Percentiles rank a stretch among this genome's conserved stretches.
Evolutionary conservation across 495 filamentous ascomycete species (phyloP).

Genomic region (Talaromyces nanjingensis): DNA sequence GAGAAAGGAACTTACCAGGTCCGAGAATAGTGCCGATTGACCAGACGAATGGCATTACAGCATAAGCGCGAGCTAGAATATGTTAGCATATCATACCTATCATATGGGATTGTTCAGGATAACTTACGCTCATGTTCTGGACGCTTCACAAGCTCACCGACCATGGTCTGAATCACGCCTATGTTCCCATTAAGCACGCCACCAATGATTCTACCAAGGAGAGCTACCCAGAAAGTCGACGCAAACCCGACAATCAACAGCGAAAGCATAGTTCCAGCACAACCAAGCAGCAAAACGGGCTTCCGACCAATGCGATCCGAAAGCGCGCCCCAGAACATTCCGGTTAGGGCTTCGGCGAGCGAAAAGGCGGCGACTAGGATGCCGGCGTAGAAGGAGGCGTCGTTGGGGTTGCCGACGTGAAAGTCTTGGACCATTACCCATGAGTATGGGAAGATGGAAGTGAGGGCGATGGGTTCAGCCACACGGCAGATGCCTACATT

Average conservation of each 20-base stretch:
- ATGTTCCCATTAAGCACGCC: conserved; percentile 83
- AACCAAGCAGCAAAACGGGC: conserved; percentile 72
- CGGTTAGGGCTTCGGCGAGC: conserved; percentile 70
- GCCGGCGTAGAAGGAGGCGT: conserved; percentile 79
- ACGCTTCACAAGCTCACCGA: conserved; percentile 70
- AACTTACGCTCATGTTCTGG: conserved; percentile 81
- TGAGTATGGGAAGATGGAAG: conserved; percentile 82
- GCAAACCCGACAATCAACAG: conserved; percentile 80
- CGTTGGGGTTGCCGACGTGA: conserved; percentile 54
- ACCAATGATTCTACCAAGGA: conserved; percentile 66
- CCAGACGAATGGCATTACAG: conserved; percentile 86
- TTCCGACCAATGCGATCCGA: conserved; percentile 81
- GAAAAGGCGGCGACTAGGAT: conserved; percentile 81
- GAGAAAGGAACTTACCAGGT: conserved; percentile 36
- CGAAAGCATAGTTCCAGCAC: conserved; percentile 70
- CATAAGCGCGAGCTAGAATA: conserved; percentile 61
- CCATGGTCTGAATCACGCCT: conserved; percentile 89
- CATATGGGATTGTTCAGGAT: too few relatives aligned
- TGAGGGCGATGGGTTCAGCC: conserved; percentile 82
- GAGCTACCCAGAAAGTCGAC: conserved; percentile 68
- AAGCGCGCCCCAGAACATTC: conserved; percentile 77
- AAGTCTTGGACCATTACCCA: conserved; percentile 75
- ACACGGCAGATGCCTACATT: conserved; percentile 63
- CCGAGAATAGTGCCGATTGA: conserved; percentile 79
- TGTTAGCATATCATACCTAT: conserved; percentile 8